Evolutionary conservation across 345 rosid genomes (phyloP), one percentile per base, ranked within the genome.

Genomic region (Sonneratia alba): DNA sequence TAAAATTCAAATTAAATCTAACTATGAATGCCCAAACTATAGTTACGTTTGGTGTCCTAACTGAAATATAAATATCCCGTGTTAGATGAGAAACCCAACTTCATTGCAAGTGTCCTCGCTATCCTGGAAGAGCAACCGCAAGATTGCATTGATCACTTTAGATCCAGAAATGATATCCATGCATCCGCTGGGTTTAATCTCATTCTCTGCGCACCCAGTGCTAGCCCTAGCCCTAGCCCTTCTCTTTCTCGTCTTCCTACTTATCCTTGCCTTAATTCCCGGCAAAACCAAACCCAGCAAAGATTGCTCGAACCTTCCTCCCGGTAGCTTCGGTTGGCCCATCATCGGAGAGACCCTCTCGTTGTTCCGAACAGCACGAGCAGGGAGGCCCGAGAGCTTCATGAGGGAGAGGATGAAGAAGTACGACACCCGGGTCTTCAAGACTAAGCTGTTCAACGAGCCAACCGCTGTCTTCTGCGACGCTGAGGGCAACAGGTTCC

Each of bases 371-470:
- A 57, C 3, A n/a, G 64, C 64, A 21, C 64, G 64, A 21, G 64
- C 64, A 1, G 64, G 64, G 21, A 57, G 34, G 22, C 64, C 64
- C 4, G 64, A 57, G 3, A 1, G 34, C 10, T 57, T 57, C 64
- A 57, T 57, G 64, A 57, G 14, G 34, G 64, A 57, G 34, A 57
- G 64, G 64, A 57, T 57, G 64, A 57, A 57, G 64, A 57, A 57
- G 34, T 57, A 57, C 10, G 64, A 57, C 64, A n/a, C 64, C 21
- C 64, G 64, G 34, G 64, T 57, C 32, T 57, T 57, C 34, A 57
- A 21, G 34, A 57, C 64, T 1, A 24, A 57, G 34, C 64, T 57
- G 34, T 57, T 57, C 34, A 57, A 57, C 7, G 64, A 22, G 64
- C 64, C 64, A 3, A 57, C 64, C 11, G 34, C 64, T 7, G 64